Conservation (phyloP, 2,329 filamentous ascomycete genomes). For the Cladophialophora immunda region DNA sequence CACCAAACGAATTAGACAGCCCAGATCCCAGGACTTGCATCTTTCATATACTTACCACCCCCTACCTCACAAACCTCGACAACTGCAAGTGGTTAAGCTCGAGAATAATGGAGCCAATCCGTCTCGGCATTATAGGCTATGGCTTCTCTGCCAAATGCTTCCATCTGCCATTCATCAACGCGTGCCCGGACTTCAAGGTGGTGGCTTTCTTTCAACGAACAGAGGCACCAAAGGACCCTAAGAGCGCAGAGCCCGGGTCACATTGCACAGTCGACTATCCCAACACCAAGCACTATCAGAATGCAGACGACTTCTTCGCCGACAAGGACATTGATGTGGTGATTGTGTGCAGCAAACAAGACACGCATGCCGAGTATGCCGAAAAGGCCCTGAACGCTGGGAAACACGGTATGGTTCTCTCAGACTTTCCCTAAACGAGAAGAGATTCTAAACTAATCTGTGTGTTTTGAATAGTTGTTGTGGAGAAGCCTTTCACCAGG, state of each 20-base stretch:
- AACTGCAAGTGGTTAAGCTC: not conserved
- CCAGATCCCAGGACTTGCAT: not conserved
- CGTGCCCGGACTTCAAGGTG: conserved; percentile 70
- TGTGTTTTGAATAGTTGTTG: conserved; percentile 62
- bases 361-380: conserved; percentile 73
- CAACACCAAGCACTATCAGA: conserved; percentile 68
- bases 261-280: conserved; percentile 75
- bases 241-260: conserved; percentile 65
- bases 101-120: conserved; percentile 47
- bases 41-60: not conserved
- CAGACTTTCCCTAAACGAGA: not conserved
- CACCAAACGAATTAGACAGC: not conserved
- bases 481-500: conserved; percentile 84
- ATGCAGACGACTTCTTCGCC: conserved; percentile 68
- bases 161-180: conserved; percentile 78
- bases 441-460: not conserved
- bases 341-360: conserved; percentile 74
- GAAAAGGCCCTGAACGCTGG: conserved; percentile 71
- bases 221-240: conserved; percentile 39
- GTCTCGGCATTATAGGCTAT: conserved; percentile 67
- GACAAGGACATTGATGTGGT: conserved; percentile 75
- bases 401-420: conserved; percentile 66
- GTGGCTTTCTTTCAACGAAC: conserved; percentile 78
- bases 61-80: not conserved
- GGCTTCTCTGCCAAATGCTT: conserved; percentile 77